phyloP scores from a whole-genome alignment of 495 filamentous ascomycete species.

The Chaetomium fimeti region DNA sequence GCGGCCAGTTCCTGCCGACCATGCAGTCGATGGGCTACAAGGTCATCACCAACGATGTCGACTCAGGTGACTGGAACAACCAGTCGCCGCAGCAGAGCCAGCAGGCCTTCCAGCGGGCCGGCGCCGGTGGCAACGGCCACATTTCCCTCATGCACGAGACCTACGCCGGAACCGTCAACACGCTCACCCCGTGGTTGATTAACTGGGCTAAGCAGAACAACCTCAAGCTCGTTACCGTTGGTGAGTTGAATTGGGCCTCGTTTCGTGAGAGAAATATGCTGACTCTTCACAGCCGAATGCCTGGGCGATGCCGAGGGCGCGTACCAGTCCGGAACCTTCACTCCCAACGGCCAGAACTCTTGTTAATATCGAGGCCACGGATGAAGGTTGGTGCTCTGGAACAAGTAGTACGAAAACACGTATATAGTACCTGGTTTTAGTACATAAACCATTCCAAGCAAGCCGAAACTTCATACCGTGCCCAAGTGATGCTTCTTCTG shows the following conservation, averaged over 20 bases:
- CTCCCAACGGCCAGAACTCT: constrained; percentile 27
- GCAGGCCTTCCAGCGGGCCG: constrained; percentile 45
- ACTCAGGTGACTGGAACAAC: constrained; percentile 56
- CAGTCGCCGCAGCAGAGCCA: constrained; percentile 44
- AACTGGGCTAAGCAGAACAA: constrained; percentile 54
- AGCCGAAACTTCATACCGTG: neutral
- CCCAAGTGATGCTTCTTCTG: no score
- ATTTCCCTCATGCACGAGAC: constrained; percentile 59
- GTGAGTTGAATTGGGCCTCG: constrained; percentile 29
- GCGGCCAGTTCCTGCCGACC: constrained; percentile 43
- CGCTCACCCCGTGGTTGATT: constrained; percentile 52
- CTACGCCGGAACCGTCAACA: constrained; percentile 48
- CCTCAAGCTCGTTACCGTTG: constrained; percentile 53
- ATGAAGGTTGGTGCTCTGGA: neutral
- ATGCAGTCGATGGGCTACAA: constrained; percentile 52
- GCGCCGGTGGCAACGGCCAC: constrained; percentile 49
- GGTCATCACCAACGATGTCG: constrained; percentile 56
- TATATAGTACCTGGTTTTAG: neutral
- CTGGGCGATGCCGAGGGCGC: constrained; percentile 47
- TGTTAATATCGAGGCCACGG: constrained; percentile 20
- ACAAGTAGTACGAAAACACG: neutral
- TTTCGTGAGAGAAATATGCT: constrained; percentile 22
- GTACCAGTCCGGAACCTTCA: constrained; percentile 46
- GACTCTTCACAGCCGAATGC: constrained; percentile 46
- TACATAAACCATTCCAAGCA: neutral